Evolutionary conservation across 768 basidiomycete species (phyloP).

Genomic region (Phylloporus rhodoxanthus): DNA sequence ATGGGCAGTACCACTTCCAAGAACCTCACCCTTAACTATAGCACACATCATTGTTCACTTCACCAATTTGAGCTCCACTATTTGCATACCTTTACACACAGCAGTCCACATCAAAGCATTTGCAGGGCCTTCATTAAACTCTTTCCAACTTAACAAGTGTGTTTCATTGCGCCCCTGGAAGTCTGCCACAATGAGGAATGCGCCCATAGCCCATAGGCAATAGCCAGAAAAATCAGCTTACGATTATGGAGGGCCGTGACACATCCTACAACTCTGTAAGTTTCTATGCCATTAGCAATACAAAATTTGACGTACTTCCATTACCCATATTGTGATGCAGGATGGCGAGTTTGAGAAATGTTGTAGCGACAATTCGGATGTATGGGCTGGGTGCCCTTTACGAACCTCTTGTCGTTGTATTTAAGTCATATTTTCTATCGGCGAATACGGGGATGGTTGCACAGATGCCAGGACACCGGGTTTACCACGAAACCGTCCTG

Average conservation of each 20-base stretch:
- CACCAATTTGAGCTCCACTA: not conserved
- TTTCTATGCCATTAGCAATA: not conserved
- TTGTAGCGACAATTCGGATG: not conserved
- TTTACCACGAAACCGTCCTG: not conserved
- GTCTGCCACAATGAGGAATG: conserved; percentile 23
- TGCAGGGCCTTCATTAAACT: conserved; percentile 36
- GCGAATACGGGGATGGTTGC: conserved; percentile 3
- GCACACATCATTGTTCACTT: conserved; percentile 1
- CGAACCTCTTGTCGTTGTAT: conserved; percentile 14
- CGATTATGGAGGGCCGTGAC: conserved; percentile 43
- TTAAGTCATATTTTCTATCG: conserved; percentile 17
- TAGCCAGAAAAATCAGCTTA: conserved; percentile 19
- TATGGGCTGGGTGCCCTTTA: not conserved
- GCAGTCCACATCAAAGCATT: conserved; percentile 44
- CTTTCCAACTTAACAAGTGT: conserved; percentile 38
- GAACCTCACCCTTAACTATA: conserved; percentile 43
- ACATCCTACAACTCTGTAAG: conserved; percentile 25
- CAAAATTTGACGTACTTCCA: conserved; percentile 15
- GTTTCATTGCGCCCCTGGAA: conserved; percentile 30
- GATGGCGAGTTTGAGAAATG: not conserved
- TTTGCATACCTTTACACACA: conserved; percentile 50
- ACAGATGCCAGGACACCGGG: conserved; percentile 2
- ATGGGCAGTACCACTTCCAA: conserved; percentile 41
- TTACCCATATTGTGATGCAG: conserved; percentile 11
- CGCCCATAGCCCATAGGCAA: not conserved